Evolutionary conservation across 805 yeast species (phyloP).

Genomic region (Candida stauntonica): DNA sequence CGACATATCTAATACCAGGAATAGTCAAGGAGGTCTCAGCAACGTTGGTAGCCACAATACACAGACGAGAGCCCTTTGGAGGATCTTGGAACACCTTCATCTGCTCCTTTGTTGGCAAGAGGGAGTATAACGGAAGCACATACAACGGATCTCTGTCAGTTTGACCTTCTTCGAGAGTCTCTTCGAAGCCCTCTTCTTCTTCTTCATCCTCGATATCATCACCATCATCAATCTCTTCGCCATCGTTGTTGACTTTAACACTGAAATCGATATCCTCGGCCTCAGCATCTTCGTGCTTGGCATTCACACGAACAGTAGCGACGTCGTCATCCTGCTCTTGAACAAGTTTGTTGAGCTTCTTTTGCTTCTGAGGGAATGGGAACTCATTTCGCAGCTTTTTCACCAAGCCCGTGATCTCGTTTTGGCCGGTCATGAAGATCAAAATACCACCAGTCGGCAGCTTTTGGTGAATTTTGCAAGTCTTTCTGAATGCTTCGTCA

Average conservation of each 20-base stretch:
- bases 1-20: conserved; percentile 91
- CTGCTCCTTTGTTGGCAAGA: conserved; percentile 92
- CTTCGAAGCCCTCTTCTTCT: conserved; percentile 63
- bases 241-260: conserved; percentile 37
- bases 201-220: conserved; percentile 35
- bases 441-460: conserved; percentile 94
- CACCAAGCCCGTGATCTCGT: conserved; percentile 78
- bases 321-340: conserved; percentile 30
- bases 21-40: conserved; percentile 97
- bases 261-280: conserved; percentile 85
- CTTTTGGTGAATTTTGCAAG: conserved; percentile 78
- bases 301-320: conserved; percentile 44
- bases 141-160: conserved; percentile 73
- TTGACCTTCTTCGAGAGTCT: conserved; percentile 64
- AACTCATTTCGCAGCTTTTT: conserved; percentile 63
- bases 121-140: conserved; percentile 88
- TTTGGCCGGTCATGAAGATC: conserved; percentile 90
- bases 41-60: conserved; percentile 94
- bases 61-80: conserved; percentile 79
- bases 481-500: conserved; percentile 81
- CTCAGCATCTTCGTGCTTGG: conserved; percentile 67
- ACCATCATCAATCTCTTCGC: conserved; percentile 34
- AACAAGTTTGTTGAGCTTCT: conserved; percentile 22
- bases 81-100: conserved; percentile 86
- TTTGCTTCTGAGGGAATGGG: conserved; percentile 42